Percentiles rank a stretch among this genome's conserved stretches.
Evolutionary conservation across 805 yeast genomes (phyloP).

Genomic region (Lipomyces oligophaga): DNA sequence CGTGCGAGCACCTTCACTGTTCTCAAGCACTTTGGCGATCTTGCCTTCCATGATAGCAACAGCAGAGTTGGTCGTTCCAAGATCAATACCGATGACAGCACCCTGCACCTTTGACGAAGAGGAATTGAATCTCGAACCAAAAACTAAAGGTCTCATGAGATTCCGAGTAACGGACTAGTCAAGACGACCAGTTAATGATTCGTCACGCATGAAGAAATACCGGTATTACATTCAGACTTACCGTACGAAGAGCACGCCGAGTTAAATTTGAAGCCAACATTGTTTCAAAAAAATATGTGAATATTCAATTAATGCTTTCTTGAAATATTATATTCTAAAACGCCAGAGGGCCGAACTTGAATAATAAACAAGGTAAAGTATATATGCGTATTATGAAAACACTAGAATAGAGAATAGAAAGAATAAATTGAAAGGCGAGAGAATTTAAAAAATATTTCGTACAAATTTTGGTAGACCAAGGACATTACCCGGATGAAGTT

Average conservation of each 20-base stretch:
- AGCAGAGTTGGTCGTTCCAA: conserved; percentile 88
- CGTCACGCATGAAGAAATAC: no score
- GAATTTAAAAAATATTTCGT: no score
- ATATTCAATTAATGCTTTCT: no score
- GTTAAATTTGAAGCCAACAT: conserved; percentile 44
- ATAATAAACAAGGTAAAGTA: no score
- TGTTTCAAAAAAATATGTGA: no score
- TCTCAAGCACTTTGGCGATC: conserved; percentile 72
- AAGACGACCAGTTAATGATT: no score
- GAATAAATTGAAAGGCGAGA: no score
- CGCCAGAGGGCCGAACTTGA: no score
- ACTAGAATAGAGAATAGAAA: neutral
- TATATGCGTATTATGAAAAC: neutral
- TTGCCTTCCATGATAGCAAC: conserved; percentile 77
- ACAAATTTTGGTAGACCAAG: no score
- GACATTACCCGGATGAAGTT: no score
- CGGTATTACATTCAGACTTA: no score
- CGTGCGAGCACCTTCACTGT: conserved; percentile 71
- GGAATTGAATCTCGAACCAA: conserved; percentile 45
- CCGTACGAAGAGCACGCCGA: conserved; percentile 36
- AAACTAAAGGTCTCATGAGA: conserved; percentile 9
- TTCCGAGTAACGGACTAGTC: conserved; percentile 9
- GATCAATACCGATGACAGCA: conserved; percentile 77
- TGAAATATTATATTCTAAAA: no score
- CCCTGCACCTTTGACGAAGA: conserved; percentile 50